Conservation (phyloP, 176 grass and related monocot species). For the Triticum urartu region DNA sequence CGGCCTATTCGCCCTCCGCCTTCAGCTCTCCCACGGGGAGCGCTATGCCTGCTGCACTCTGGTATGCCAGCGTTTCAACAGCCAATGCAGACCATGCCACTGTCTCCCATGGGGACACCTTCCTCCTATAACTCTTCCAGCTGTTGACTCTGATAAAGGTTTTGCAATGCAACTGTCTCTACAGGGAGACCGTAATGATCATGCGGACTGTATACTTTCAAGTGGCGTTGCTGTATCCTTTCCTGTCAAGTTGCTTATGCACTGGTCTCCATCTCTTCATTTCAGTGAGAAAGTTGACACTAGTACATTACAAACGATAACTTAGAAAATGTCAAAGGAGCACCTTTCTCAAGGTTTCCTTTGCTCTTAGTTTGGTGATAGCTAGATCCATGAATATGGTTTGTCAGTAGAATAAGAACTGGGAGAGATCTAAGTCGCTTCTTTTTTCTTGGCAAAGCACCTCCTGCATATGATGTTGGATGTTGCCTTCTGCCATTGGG, state of each 20-base stretch:
- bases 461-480: neutral
- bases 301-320: neutral
- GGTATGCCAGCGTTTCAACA: no score
- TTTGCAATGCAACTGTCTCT: slow-evolving; percentile 85
- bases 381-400: neutral
- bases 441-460: neutral
- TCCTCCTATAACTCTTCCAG: slow-evolving; percentile 65
- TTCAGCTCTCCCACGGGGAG: slow-evolving; percentile 32
- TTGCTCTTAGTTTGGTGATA: neutral
- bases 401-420: neutral
- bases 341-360: neutral
- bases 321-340: neutral
- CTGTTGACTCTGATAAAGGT: slow-evolving; percentile 94
- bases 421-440: neutral
- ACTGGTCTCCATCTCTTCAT: neutral
- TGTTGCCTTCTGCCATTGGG: neutral
- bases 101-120: no score
- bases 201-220: slow-evolving; percentile 88
- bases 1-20: slow-evolving; percentile 7
- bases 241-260: slow-evolving; percentile 21
- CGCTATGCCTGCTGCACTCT: no score
- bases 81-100: no score
- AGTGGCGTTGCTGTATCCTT: slow-evolving; percentile 96
- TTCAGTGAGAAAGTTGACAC: neutral
- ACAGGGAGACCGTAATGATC: slow-evolving; percentile 90